Conservation (phyloP, 441 rosid species). For the Bocquillonia castaneifolia region DNA sequence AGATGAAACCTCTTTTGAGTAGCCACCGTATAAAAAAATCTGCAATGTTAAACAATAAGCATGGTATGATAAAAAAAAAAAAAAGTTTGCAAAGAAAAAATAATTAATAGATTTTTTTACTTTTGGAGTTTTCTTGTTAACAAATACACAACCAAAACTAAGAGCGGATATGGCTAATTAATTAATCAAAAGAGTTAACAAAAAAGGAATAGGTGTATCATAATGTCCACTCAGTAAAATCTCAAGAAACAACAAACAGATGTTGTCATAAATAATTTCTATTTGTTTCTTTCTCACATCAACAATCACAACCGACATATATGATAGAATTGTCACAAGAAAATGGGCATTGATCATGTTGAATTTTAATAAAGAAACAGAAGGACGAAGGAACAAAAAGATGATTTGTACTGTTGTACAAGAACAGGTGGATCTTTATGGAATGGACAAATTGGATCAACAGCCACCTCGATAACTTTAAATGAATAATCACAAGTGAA, state of each 20-base stretch:
- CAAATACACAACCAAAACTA: background rate
- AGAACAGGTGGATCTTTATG: background rate
- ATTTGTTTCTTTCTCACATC: background rate
- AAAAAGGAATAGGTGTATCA: background rate
- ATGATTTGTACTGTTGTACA: background rate
- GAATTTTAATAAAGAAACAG: background rate
- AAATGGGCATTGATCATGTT: background rate
- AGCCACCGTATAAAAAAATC: slow-evolving; percentile 91
- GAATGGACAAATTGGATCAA: background rate
- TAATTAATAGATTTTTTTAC: background rate
- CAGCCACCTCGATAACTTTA: background rate
- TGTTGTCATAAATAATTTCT: background rate
- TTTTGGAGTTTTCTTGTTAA: background rate
- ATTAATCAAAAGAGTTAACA: background rate
- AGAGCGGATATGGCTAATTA: background rate
- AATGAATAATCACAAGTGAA: background rate
- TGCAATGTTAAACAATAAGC: slow-evolving; percentile 31
- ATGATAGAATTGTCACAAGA: background rate
- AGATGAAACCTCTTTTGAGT: slow-evolving; percentile 82
- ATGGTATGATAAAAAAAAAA: background rate
- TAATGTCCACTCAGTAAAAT: background rate
- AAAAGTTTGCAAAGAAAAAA: background rate
- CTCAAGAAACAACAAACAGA: background rate
- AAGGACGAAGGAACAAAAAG: background rate
- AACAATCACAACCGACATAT: background rate